Conservation (phyloP, 2,329 filamentous ascomycete species). For the Parasarocladium wereldwijsianum region DNA sequence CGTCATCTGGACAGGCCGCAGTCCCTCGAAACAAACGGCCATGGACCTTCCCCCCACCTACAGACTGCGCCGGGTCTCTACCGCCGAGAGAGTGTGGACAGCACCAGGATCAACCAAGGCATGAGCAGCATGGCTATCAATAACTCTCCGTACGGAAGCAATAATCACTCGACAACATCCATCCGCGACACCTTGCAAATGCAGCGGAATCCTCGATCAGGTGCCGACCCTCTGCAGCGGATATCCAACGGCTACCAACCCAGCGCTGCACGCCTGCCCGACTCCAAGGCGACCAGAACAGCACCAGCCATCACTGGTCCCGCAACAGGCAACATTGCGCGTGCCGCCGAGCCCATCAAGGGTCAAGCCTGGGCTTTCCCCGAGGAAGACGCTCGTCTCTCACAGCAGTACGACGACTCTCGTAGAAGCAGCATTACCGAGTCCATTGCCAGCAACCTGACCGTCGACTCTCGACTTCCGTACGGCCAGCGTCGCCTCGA, state of each 20-base stretch:
- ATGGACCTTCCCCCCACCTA: too few species aligned
- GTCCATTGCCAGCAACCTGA: conserved; percentile 66
- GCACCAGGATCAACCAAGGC: conserved; percentile 58
- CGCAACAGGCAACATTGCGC: conserved; percentile 49
- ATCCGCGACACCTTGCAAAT: conserved; percentile 57
- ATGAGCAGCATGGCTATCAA: conserved; percentile 55
- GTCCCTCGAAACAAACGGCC: conserved; percentile 19
- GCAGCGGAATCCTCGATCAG: conserved; percentile 44
- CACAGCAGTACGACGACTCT: conserved; percentile 43
- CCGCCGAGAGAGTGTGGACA: conserved; percentile 66
- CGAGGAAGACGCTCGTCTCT: conserved; percentile 45
- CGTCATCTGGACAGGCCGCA: conserved; percentile 28
- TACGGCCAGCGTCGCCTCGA: conserved; percentile 59
- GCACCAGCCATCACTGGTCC: conserved; percentile 66
- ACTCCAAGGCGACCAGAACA: conserved; percentile 42
- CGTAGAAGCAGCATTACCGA: conserved; percentile 64
- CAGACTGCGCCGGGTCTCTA: too few species aligned
- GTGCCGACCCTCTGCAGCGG: conserved; percentile 38
- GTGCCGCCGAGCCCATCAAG: conserved; percentile 64
- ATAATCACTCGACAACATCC: conserved; percentile 63
- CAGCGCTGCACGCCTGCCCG: conserved; percentile 41
- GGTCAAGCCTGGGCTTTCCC: conserved; percentile 77
- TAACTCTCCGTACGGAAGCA: conserved; percentile 55
- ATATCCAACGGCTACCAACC: conserved; percentile 53
- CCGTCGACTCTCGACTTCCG: conserved; percentile 57